Conservation (phyloP, 768 basidiomycete genomes). For the Hygrophoropsis aurantiaca region DNA sequence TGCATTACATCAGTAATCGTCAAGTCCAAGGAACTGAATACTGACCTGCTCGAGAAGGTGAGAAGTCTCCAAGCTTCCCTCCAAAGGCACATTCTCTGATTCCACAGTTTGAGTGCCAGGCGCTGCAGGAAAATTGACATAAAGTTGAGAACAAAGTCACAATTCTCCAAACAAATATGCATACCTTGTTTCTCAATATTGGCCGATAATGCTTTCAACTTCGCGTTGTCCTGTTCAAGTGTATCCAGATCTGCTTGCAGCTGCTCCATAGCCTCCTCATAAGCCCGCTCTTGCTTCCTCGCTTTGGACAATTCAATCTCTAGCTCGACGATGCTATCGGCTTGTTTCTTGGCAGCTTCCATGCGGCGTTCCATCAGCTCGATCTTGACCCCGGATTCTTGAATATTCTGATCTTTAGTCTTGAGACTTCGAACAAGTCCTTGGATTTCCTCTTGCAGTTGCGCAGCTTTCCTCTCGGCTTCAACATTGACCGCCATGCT, state of each 20-base stretch:
- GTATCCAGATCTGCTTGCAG: slow-evolving; percentile 85
- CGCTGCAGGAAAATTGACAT: slow-evolving; percentile 30
- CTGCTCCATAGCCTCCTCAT: slow-evolving; percentile 93
- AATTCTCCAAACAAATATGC: slow-evolving; percentile 15
- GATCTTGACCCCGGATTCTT: slow-evolving; percentile 89
- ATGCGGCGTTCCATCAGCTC: slow-evolving; percentile 93
- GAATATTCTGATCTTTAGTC: slow-evolving; percentile 85
- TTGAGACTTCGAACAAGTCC: slow-evolving; percentile 82
- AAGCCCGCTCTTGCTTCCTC: slow-evolving; percentile 84
- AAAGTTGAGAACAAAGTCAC: not conserved
- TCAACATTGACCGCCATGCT: slow-evolving; percentile 85
- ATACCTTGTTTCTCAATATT: slow-evolving; percentile 73
- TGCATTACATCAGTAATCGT: slow-evolving; percentile 9
- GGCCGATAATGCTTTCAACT: slow-evolving; percentile 67
- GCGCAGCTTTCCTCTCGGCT: slow-evolving; percentile 83
- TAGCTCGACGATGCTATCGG: slow-evolving; percentile 78
- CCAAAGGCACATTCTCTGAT: slow-evolving; percentile 62
- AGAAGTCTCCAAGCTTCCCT: slow-evolving; percentile 84
- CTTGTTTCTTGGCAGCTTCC: slow-evolving; percentile 89
- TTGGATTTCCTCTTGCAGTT: slow-evolving; percentile 88
- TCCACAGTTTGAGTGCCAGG: slow-evolving; percentile 53
- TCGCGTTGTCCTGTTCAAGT: slow-evolving; percentile 85
- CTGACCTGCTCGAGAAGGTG: slow-evolving; percentile 85
- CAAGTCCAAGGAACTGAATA: not conserved
- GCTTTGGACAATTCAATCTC: slow-evolving; percentile 79